Conservation (phyloP, 371 early-diverging fungal species). For the Mortierella sp. region DNA sequence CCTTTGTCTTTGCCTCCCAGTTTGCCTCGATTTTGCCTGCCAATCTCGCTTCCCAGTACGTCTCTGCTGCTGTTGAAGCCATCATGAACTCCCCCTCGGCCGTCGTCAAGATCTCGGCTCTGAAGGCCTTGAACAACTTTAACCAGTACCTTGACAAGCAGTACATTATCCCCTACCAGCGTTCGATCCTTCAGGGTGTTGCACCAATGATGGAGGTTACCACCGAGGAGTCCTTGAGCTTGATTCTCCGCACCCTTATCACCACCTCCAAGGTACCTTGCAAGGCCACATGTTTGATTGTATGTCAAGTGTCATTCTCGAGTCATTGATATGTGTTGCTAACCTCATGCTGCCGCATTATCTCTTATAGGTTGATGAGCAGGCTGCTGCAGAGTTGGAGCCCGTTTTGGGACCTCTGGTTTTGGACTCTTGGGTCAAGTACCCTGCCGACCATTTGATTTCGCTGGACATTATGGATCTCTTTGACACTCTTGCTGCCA, state of each 20-base stretch:
- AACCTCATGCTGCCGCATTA: neutral
- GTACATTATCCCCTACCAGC: conserved; percentile 73
- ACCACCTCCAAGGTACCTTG: conserved; percentile 73
- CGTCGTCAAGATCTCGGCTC: conserved; percentile 82
- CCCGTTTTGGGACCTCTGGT: conserved; percentile 80
- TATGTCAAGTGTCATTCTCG: neutral
- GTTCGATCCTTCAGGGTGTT: conserved; percentile 78
- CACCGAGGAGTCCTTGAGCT: conserved; percentile 82
- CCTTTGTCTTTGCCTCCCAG: conserved; percentile 88
- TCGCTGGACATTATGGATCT: conserved; percentile 83
- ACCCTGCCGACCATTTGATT: conserved; percentile 79
- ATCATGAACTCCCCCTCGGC: conserved; percentile 72
- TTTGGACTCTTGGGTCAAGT: conserved; percentile 82
- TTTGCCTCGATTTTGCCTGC: conserved; percentile 82
- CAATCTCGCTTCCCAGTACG: conserved; percentile 75
- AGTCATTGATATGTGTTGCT: neutral
- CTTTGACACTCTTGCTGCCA: conserved; percentile 82
- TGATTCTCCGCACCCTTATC: conserved; percentile 85
- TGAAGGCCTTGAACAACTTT: conserved; percentile 83
- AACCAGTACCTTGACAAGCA: conserved; percentile 74
- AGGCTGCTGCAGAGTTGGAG: conserved; percentile 80
- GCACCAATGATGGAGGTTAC: conserved; percentile 72
- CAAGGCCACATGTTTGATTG: neutral
- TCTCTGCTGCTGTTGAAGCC: conserved; percentile 80
- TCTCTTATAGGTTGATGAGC: conserved; percentile 67